Evolutionary conservation across 169 alveolate genomes (phyloP).

Genomic region (Cryptosporidium sp.): DNA sequence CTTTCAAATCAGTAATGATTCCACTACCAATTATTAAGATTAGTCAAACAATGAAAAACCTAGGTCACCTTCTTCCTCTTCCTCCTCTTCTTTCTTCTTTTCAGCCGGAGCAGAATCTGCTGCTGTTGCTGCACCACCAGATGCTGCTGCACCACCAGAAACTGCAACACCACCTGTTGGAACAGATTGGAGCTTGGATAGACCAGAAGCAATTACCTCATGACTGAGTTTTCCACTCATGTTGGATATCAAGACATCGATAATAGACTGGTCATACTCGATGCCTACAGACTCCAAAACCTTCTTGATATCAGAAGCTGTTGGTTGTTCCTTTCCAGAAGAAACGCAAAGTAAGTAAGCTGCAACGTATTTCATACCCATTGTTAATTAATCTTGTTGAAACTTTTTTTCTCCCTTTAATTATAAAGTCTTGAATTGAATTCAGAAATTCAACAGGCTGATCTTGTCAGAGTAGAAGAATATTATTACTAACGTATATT

Average conservation of each 20-base stretch:
- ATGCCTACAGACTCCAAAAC: constrained; percentile 80
- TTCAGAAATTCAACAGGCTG: background rate
- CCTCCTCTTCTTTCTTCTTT: constrained; percentile 72
- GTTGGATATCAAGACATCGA: constrained; percentile 69
- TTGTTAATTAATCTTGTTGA: constrained; percentile 7
- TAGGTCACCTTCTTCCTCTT: constrained; percentile 77
- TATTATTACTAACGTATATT: too few relatives aligned
- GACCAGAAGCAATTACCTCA: constrained; percentile 79
- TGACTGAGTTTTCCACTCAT: constrained; percentile 79
- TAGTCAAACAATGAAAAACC: constrained; percentile 76
- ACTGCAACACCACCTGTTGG: constrained; percentile 73
- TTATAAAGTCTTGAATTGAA: constrained; percentile 21
- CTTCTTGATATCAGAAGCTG: constrained; percentile 75
- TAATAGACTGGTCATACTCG: constrained; percentile 77
- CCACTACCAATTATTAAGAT: constrained; percentile 11
- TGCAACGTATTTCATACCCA: constrained; percentile 83
- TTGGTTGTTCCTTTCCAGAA: constrained; percentile 81
- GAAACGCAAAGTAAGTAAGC: constrained; percentile 82
- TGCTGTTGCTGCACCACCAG: constrained; percentile 60
- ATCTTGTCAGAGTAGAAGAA: background rate
- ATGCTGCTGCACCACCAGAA: constrained; percentile 59
- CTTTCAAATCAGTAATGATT: background rate
- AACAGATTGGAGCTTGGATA: constrained; percentile 75
- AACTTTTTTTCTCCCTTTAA: background rate
- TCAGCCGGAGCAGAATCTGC: constrained; percentile 62